Evolutionary conservation across 768 basidiomycete species (phyloP), one percentile per base, ranked within the genome.

Genomic region (Mycena galopus): DNA sequence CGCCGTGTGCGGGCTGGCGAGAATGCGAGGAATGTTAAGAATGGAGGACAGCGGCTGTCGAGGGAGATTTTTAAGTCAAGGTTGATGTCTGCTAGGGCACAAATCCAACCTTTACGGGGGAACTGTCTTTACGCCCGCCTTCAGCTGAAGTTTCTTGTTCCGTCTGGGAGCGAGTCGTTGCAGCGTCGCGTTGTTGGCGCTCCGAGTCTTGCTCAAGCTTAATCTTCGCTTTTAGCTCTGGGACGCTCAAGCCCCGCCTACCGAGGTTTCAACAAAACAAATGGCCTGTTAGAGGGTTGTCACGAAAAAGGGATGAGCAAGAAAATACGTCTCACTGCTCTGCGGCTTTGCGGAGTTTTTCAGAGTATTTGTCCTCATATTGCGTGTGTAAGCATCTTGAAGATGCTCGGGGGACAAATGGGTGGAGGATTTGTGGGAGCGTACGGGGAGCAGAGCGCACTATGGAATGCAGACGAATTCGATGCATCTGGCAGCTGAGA

Each of bases 21-120:
- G 77, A 27, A 97, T 82, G 64, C 90, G 89, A 23, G 90, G 83
- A 16, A 97, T 80, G 80, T 98, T 96, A 75, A 98, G 84, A 71
- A 98, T 92, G 11, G 88, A 90, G 4, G 91, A 88, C 25, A 99
- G 86, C 12, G 96, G 92, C 97, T 98, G 77, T 23, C 25, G 61
- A 60, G 55, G 59, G 57, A 61, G n/a, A n/a, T n/a, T n/a, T 42
- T 23, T 70, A 30, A 72, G 67, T 42, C 53, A 23, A 27, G 16
- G 37, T 37, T n/a, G 8, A 42, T 56, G 16, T 23, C 65, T 35
- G 50, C 65, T 44, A 59, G 56, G 32, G 68, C 8, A 9, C n/a
- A 21, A 9, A 63, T 79, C 85, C 67, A 77, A 88, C 91, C 85
- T 90, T 92, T 63, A 94, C 82, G 9, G 93, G 93, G 19, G 92